Evolutionary conservation across 805 yeast genomes (phyloP).

Genomic region (Suhomyces pyralidae): DNA sequence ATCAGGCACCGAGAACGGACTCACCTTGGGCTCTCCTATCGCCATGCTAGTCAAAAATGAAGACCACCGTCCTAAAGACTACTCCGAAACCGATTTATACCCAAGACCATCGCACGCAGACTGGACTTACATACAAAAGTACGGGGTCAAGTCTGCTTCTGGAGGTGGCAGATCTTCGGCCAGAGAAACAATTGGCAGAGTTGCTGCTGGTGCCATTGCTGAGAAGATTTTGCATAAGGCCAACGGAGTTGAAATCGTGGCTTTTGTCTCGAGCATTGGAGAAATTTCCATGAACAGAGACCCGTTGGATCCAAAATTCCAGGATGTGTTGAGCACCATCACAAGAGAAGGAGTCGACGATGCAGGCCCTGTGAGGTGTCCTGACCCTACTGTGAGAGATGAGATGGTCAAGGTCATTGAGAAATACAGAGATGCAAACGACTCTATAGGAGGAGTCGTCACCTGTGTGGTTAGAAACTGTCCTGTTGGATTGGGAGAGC

Average conservation of each 20-base stretch:
- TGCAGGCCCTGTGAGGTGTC: constrained; percentile 91
- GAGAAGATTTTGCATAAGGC: constrained; percentile 81
- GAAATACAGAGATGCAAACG: constrained; percentile 77
- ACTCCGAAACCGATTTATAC: constrained; percentile 88
- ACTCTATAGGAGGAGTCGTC: constrained; percentile 96
- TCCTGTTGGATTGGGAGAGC: constrained; percentile 97
- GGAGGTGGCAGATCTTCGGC: constrained; percentile 99
- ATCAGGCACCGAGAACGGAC: constrained; percentile 89
- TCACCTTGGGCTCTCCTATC: constrained; percentile 91
- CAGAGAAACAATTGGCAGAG: constrained; percentile 97
- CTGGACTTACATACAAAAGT: constrained; percentile 85
- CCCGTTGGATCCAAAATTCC: constrained; percentile 61
- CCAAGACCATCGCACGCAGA: constrained; percentile 99
- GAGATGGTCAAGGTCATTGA: constrained; percentile 86
- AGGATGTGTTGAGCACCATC: constrained; percentile 63
- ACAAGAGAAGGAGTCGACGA: constrained; percentile 88
- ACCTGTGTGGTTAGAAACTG: constrained; percentile 94
- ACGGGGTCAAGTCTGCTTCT: constrained; percentile 88
- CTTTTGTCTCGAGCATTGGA: constrained; percentile 94
- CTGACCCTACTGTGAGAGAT: constrained; percentile 66
- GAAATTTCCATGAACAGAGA: constrained; percentile 71
- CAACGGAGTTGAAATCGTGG: constrained; percentile 87
- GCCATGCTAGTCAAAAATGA: constrained; percentile 90
- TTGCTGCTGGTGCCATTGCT: constrained; percentile 98
- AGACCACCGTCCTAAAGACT: constrained; percentile 96